These are phyloP conservation scores for Cladosporium sp. DNA, from an alignment of 2,329 filamentous ascomycete species.

Conservation along the genomic window DNA sequence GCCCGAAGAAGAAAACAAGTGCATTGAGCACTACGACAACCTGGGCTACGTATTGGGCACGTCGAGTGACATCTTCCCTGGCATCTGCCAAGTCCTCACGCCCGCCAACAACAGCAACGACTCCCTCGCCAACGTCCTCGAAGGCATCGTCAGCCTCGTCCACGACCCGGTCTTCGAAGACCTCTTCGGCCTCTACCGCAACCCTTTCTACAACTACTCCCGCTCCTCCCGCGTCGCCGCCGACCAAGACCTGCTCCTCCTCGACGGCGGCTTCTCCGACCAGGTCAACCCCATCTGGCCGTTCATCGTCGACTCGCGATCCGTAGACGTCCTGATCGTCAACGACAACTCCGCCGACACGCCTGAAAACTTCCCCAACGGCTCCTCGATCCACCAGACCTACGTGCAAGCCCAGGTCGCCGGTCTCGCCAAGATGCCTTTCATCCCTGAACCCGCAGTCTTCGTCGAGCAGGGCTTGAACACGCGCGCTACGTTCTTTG, in stretches of 20 bases:
- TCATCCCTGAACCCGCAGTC: conserved; percentile 55
- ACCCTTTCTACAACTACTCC: conserved; percentile 58
- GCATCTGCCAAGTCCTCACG: conserved; percentile 24
- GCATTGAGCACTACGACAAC: conserved; percentile 52
- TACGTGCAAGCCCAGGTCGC: conserved; percentile 55
- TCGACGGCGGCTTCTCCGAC: conserved; percentile 52
- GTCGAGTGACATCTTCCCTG: conserved; percentile 45
- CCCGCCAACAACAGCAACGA: conserved; percentile 24
- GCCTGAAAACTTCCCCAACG: conserved; percentile 59
- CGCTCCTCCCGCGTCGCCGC: conserved; percentile 43
- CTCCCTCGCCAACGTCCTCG: conserved; percentile 28
- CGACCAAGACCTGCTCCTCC: conserved; percentile 46
- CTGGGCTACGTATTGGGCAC: conserved; percentile 51
- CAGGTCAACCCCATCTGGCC: conserved; percentile 57
- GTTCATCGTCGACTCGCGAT: conserved; percentile 51
- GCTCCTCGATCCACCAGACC: conserved; percentile 58
- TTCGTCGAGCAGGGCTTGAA: conserved; percentile 62
- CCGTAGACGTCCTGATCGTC: conserved; percentile 64
- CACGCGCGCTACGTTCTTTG: conserved; percentile 62
- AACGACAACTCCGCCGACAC: conserved; percentile 66
- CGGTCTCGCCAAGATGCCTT: conserved; percentile 59
- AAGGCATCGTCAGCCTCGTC: conserved; percentile 34
- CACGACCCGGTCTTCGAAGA: conserved; percentile 36
- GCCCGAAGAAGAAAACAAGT: conserved; percentile 40
- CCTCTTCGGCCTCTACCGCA: conserved; percentile 58